Evolutionary conservation across 225 moss, liverwort and hornwort species (phyloP), one percentile per base, ranked within the genome.

Genomic region (Rhytidiadelphus loreus): DNA sequence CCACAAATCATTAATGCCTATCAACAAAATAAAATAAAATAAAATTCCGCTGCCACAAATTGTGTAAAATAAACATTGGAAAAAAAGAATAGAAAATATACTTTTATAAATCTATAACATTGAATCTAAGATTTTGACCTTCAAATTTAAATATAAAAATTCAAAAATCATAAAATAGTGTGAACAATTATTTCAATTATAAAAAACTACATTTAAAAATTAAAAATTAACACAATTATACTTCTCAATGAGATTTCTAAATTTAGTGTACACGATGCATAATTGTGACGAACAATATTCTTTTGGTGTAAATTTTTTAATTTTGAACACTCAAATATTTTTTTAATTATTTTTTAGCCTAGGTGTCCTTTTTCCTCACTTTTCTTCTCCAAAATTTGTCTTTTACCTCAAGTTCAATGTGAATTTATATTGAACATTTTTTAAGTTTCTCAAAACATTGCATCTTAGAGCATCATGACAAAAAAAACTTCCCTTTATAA

Each of bases 261-360:
- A 44, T 44, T 28, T 72, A 44, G 6, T 10, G 3, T 3, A 0
- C 3, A 24, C 2, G 0, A 72, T 72, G 10, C 10, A 44, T n/a
- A n/a, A n/a, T 0, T 2, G 3, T 44, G 16, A 29, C 6, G 17
- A 72, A 28, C 44, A 44, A 8, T 0, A 29, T 2, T 26, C 6
- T 11, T 44, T 10, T 6, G 5, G 9, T 10, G 1, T 44, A 44
- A 44, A 6, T 9, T 28, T 44, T 13, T 10, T 3, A 28, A 29
- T 44, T 72, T 44, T 3, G 10, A 44, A 6, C 3, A 25, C 43
- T 26, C 9, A 0, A 43, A 71, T 16, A 3, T 29, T 28, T 44
- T 28, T 17, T 28, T 14, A 43, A 16, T 29, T 9, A 5, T 17
- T 44, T 23, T 28, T 43, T 3, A 43, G 8, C 8, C 15, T 43